Evolutionary conservation across 1,284 basidiomycete species (phyloP).

Genomic region (Rhodotorula glutinis): DNA sequence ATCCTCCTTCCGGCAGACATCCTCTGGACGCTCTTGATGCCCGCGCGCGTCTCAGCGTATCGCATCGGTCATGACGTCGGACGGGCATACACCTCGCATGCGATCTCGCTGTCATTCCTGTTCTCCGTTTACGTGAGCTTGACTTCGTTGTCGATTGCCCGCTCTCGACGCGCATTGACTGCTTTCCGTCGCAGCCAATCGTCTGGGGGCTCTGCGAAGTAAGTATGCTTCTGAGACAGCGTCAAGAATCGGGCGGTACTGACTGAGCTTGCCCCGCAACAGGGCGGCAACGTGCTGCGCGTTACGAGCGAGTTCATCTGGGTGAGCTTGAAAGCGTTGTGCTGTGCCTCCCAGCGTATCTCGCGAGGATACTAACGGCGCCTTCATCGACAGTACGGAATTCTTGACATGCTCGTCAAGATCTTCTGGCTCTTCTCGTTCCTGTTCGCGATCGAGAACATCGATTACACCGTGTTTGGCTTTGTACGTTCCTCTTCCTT

Average conservation of each 20-base stretch:
- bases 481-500: slow-evolving; percentile 5
- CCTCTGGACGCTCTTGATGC: not conserved
- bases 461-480: slow-evolving; percentile 7
- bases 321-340: not conserved
- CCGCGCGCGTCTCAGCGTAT: not conserved
- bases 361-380: not conserved
- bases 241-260: not conserved
- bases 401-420: slow-evolving; percentile 14
- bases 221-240: too few species aligned
- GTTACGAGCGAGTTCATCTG: slow-evolving; percentile 13
- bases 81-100: not conserved
- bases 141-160: not conserved
- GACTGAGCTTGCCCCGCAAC: too few species aligned
- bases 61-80: slow-evolving; percentile 2
- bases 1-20: not conserved
- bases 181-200: not conserved
- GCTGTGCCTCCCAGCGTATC: too few species aligned
- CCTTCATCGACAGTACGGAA: slow-evolving; percentile 5
- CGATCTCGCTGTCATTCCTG: not conserved
- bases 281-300: slow-evolving; percentile 10
- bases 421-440: not conserved
- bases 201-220: slow-evolving; percentile 9
- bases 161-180: not conserved
- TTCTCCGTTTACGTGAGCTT: slow-evolving; percentile 12
- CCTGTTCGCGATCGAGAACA: not conserved